Evolutionary conservation across 805 yeast genomes (phyloP).

Genomic region (Yarrowia sp.): DNA sequence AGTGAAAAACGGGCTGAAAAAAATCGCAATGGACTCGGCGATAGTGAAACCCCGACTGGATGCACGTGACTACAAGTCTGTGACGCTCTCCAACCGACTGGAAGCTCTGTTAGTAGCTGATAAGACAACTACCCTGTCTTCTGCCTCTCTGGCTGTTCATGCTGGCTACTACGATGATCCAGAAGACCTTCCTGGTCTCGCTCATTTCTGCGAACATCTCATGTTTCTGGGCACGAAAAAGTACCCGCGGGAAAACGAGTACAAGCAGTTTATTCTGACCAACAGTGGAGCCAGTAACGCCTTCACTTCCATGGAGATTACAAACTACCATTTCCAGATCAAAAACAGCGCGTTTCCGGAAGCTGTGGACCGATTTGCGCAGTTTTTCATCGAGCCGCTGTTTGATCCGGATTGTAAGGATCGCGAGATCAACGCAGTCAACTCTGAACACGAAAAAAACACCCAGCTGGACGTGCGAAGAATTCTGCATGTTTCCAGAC

Average conservation of each 20-base stretch:
- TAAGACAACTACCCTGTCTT: slow-evolving; percentile 58
- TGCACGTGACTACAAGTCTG: slow-evolving; percentile 67
- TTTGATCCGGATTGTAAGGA: slow-evolving; percentile 73
- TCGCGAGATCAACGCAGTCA: slow-evolving; percentile 90
- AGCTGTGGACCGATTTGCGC: slow-evolving; percentile 88
- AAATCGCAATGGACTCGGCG: slow-evolving; percentile 14
- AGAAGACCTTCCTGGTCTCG: slow-evolving; percentile 65
- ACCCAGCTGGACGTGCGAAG: slow-evolving; percentile 88
- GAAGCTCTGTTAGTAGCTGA: slow-evolving; percentile 69
- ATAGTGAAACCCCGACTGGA: slow-evolving; percentile 51
- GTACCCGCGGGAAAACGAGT: slow-evolving; percentile 72
- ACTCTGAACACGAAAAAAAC: slow-evolving; percentile 92
- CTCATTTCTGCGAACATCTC: slow-evolving; percentile 87
- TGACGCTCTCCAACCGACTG: slow-evolving; percentile 68
- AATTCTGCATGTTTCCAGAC: slow-evolving; percentile 75
- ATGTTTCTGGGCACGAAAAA: slow-evolving; percentile 76
- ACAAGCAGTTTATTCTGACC: slow-evolving; percentile 66
- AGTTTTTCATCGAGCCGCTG: slow-evolving; percentile 83
- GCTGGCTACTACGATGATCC: slow-evolving; percentile 84
- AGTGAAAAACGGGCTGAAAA: neutral
- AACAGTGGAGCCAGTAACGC: slow-evolving; percentile 92
- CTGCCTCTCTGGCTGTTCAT: slow-evolving; percentile 71
- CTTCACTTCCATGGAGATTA: slow-evolving; percentile 80
- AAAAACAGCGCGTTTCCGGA: slow-evolving; percentile 72
- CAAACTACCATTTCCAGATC: slow-evolving; percentile 87